Evolutionary conservation across 2,329 filamentous ascomycete genomes (phyloP).

Genomic region (Fusarium sulawesiense): DNA sequence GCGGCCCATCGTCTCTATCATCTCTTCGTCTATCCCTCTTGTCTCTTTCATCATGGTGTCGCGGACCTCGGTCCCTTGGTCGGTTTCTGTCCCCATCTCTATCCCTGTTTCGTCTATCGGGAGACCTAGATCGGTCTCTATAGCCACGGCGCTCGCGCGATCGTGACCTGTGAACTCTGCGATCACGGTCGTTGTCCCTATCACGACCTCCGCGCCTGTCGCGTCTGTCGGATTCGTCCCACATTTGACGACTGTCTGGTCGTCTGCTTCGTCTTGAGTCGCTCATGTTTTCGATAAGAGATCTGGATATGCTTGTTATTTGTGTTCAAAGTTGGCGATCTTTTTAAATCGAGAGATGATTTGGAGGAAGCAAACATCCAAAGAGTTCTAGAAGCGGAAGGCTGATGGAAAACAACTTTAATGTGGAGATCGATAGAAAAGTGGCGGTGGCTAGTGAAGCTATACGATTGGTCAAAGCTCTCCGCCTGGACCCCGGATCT

Average conservation of each 20-base stretch:
- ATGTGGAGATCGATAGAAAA: constrained; percentile 3
- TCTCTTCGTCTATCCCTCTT: constrained; percentile 42
- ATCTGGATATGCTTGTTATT: background rate
- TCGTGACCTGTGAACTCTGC: constrained; percentile 50
- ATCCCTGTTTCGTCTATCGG: constrained; percentile 52
- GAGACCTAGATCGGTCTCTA: constrained; percentile 54
- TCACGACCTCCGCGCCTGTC: constrained; percentile 48
- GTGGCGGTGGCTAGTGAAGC: constrained; percentile 41
- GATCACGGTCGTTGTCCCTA: constrained; percentile 49
- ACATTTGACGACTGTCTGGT: constrained; percentile 69
- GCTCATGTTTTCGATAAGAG: constrained; percentile 42
- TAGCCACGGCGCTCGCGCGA: constrained; percentile 50
- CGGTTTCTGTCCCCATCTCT: constrained; percentile 54
- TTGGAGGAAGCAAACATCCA: constrained; percentile 2
- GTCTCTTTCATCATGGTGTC: constrained; percentile 43
- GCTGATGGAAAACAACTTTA: constrained; percentile 31
- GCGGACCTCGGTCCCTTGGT: constrained; percentile 48
- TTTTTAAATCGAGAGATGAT: constrained; percentile 3
- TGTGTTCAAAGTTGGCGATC: background rate
- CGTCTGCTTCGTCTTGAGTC: constrained; percentile 51
- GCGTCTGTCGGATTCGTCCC: constrained; percentile 65
- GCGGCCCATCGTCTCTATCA: constrained; percentile 41
- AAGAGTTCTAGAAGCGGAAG: constrained; percentile 28
- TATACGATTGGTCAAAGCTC: constrained; percentile 43
- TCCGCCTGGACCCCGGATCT: constrained; percentile 2